Conservation (phyloP, 257 asterid genomes). For the Hygrophila difformis region DNA sequence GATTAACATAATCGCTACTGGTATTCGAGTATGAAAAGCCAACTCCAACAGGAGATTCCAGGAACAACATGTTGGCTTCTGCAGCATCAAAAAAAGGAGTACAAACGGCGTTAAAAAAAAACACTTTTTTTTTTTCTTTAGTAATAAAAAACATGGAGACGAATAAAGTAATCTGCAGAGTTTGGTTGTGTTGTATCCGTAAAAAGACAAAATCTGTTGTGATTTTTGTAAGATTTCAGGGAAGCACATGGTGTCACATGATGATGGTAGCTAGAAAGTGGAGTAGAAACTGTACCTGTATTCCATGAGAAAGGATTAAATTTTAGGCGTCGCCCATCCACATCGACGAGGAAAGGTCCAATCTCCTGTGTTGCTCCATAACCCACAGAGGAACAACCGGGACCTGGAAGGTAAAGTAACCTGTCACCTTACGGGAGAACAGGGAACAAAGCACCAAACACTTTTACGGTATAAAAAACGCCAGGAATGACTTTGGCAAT, state of each 20-base stretch:
- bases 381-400: constrained; percentile 97
- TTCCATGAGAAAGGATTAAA: constrained; percentile 79
- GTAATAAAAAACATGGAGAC: background rate
- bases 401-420: constrained; percentile 47
- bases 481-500: constrained; percentile 15
- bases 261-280: too few species aligned
- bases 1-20: constrained; percentile 51
- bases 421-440: constrained; percentile 22
- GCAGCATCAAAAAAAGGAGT: constrained; percentile 26
- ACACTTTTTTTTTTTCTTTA: background rate
- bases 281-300: constrained; percentile 44
- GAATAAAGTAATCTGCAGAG: too few species aligned
- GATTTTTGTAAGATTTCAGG: background rate
- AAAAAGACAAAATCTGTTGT: background rate
- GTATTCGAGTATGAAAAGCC: constrained; percentile 84
- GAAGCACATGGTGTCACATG: background rate
- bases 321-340: constrained; percentile 41
- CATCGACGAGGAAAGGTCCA: constrained; percentile 78
- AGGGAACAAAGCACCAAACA: constrained; percentile 16
- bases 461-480: constrained; percentile 1
- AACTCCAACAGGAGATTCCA: constrained; percentile 91
- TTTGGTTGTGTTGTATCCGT: background rate
- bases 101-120: constrained; percentile 9
- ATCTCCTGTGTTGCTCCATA: constrained; percentile 97
- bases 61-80: constrained; percentile 86